Evolutionary conservation across 2,329 filamentous ascomycete species (phyloP).

Genomic region (Colletotrichum tofieldiae): DNA sequence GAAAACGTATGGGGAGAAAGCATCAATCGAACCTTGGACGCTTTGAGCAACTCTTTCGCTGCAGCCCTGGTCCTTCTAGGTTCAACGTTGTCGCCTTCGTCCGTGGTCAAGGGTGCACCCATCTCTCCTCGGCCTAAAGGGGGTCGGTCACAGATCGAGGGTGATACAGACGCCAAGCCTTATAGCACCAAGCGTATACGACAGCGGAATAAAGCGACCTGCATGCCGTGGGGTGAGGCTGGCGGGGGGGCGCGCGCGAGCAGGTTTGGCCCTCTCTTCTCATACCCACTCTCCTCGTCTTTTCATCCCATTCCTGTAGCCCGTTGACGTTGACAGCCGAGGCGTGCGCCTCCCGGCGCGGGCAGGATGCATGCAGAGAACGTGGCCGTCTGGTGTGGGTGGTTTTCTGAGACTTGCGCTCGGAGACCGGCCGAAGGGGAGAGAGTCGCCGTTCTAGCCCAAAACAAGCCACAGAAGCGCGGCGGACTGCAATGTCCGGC

Average conservation of each 20-base stretch:
- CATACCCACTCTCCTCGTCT: neutral
- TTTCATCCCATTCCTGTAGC: constrained; percentile 38
- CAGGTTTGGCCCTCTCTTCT: neutral
- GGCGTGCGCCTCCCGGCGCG: constrained; percentile 15
- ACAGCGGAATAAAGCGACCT: constrained; percentile 7
- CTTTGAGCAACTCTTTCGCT: constrained; percentile 10
- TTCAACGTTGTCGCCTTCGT: constrained; percentile 21
- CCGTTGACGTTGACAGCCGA: constrained; percentile 37
- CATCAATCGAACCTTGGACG: constrained; percentile 6
- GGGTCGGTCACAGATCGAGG: constrained; percentile 38
- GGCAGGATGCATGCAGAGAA: constrained; percentile 21
- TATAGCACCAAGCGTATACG: constrained; percentile 24
- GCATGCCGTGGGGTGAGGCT: neutral
- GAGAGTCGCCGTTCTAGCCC: constrained; percentile 21
- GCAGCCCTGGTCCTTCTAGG: constrained; percentile 12
- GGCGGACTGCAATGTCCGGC: neutral
- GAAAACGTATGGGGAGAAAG: neutral
- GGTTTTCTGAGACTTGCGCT: constrained; percentile 14
- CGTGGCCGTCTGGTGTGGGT: constrained; percentile 29
- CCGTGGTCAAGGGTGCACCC: constrained; percentile 27
- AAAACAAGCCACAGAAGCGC: constrained; percentile 20
- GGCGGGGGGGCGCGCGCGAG: neutral
- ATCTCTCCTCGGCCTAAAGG: constrained; percentile 25
- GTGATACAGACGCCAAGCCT: constrained; percentile 40
- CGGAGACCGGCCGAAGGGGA: constrained; percentile 31